Base-by-base conservation (phyloP, 345 rosid species). In the Arabidopsis arenosa region DNA sequence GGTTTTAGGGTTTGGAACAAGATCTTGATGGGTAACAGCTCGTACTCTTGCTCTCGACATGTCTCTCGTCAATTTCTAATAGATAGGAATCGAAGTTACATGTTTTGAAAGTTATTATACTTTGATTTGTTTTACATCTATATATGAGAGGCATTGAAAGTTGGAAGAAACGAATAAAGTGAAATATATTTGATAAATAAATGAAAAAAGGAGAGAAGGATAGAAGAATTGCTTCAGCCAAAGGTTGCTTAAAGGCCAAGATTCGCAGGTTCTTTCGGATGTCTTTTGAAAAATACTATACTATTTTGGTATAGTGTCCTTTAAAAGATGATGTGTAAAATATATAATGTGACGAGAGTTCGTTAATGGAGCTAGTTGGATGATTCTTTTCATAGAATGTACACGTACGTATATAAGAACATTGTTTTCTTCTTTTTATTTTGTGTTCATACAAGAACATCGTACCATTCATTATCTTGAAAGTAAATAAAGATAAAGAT, bases 221-320 rank as follows among this genome's bases (percentile, higher is more conserved):
- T 71, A 80, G 70, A 32, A 76, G 92, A 85, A 87, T 94, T 75
- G 89, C 99, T 95, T 92, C 88, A 76, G 70, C 68, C 83, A 84
- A 92, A 90, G 96, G 99, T 92, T 88, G 84, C 97, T 94, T 94
- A 82, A 84, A 85, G 83, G 82, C 86, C 81, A 80, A 87, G 89
- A 92, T 90, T 89, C 97, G 61, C 23, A 71, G 79, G 60, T 76
- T 78, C 66, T 72, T 78, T 72, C 15, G 9, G 49, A 13, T 52
- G 11, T 61, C 35, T 18, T 72, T 69, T 47, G 13, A 11, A 6
- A 14, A 17, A 30, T 61, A 64, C 10, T 40, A 1, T 77, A 49
- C 75, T 15, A 55, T 86, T 85, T 85, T 56, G 74, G 61, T 69
- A 51, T 23, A 65, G 56, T 36, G 56, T 26, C 54, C 8, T 45